phyloP scores from a whole-genome alignment of 768 basidiomycete species.

The Trametes sanguinea region DNA sequence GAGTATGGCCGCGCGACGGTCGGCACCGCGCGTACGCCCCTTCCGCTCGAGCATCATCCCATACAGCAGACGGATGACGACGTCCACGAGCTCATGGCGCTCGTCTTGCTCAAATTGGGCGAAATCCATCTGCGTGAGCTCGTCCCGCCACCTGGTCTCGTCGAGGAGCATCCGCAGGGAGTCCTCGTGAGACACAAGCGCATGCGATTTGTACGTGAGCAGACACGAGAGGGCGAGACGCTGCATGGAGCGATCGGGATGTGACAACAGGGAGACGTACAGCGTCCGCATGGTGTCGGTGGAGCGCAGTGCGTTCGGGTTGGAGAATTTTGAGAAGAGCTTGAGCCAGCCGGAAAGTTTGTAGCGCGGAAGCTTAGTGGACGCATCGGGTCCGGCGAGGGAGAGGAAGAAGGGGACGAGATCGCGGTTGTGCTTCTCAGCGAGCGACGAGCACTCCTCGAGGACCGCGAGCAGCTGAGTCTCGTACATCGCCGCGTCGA shows the following conservation, averaged over 20 bases:
- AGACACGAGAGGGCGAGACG: slow-evolving; percentile 74
- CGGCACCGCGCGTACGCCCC: slow-evolving; percentile 65
- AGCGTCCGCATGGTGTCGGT: slow-evolving; percentile 63
- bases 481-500: slow-evolving; percentile 80
- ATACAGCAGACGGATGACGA: slow-evolving; percentile 76
- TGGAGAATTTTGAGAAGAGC: slow-evolving; percentile 86
- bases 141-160: slow-evolving; percentile 87
- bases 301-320: slow-evolving; percentile 85
- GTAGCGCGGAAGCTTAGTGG: slow-evolving; percentile 51
- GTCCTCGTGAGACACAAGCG: slow-evolving; percentile 57
- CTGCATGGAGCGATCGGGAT: slow-evolving; percentile 83
- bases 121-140: slow-evolving; percentile 72
- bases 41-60: slow-evolving; percentile 84
- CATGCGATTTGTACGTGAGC: slow-evolving; percentile 75
- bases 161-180: slow-evolving; percentile 73
- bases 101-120: slow-evolving; percentile 54
- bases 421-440: slow-evolving; percentile 87
- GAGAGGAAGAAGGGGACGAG: slow-evolving; percentile 81
- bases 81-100: slow-evolving; percentile 66
- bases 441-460: slow-evolving; percentile 66
- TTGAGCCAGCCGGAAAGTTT: slow-evolving; percentile 78
- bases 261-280: slow-evolving; percentile 77
- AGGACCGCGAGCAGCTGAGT: slow-evolving; percentile 74
- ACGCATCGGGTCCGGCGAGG: slow-evolving; percentile 41
- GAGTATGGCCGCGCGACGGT: slow-evolving; percentile 75